A percentile compares a stretch with the other conserved stretches of the same genome.
phyloP scores from a whole-genome alignment of 352 stramenopile species.

The Albugo candida region DNA sequence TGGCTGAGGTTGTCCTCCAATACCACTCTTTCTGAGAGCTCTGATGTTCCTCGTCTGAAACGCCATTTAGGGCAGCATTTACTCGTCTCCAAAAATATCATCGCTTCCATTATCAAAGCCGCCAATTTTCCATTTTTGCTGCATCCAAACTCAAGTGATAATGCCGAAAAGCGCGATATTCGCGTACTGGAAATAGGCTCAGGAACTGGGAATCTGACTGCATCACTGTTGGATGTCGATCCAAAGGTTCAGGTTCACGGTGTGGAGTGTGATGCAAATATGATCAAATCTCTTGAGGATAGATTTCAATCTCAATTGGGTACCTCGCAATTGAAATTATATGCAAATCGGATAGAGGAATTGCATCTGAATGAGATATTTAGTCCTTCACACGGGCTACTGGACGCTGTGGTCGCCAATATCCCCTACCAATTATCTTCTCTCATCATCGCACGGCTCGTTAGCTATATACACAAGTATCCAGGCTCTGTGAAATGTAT shows the following conservation, averaged over 20 bases:
- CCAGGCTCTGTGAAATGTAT: constrained; percentile 29
- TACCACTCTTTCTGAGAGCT: too few relatives aligned
- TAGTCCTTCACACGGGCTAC: constrained; percentile 5
- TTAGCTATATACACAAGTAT: constrained; percentile 47
- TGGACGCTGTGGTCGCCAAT: constrained; percentile 69
- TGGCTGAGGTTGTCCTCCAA: too few relatives aligned
- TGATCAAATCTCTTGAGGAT: constrained; percentile 46
- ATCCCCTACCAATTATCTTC: constrained; percentile 80
- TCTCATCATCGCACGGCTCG: constrained; percentile 49
- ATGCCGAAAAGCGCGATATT: constrained; percentile 3
- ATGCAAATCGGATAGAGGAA: constrained; percentile 14
- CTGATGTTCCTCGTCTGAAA: constrained; percentile 40
- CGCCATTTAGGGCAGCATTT: constrained; percentile 71
- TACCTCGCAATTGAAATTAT: neutral
- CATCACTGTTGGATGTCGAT: constrained; percentile 30
- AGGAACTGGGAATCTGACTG: constrained; percentile 71
- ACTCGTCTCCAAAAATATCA: constrained; percentile 36
- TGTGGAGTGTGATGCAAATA: constrained; percentile 58
- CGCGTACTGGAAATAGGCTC: constrained; percentile 72
- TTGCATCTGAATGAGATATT: constrained; percentile 26
- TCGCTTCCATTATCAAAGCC: constrained; percentile 41
- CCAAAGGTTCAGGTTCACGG: constrained; percentile 30
- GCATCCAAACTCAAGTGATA: constrained; percentile 4
- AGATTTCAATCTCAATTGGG: constrained; percentile 19
- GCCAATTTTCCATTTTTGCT: constrained; percentile 22